These are phyloP conservation scores for Cercospora beticola DNA, from an alignment of 2,329 filamentous ascomycete species.

Conservation along the genomic window DNA sequence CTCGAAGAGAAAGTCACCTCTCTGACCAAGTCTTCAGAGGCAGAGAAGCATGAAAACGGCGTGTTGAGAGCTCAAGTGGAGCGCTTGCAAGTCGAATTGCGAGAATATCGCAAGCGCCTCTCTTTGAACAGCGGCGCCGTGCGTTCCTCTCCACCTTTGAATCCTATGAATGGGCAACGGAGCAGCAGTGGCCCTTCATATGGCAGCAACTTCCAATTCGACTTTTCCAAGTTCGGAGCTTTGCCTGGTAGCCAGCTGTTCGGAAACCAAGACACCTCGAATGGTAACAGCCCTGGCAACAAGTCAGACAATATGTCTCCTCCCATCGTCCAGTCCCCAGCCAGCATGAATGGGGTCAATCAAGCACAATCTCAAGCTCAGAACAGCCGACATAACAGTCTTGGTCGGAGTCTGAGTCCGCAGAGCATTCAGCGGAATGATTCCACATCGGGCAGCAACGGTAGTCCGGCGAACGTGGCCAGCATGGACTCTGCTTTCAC, in stretches of 20 bases:
- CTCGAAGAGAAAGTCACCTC: conserved; percentile 69
- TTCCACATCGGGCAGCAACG: conserved; percentile 32
- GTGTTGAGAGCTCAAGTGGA: conserved; percentile 84
- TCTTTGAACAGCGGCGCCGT: conserved; percentile 57
- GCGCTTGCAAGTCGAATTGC: conserved; percentile 77
- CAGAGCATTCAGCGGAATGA: conserved; percentile 19
- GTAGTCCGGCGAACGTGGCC: conserved; percentile 20
- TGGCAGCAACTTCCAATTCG: conserved; percentile 78
- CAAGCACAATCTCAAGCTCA: conserved; percentile 18
- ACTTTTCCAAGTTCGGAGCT: conserved; percentile 90
- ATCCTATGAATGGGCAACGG: conserved; percentile 32
- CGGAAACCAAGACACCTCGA: conserved; percentile 26
- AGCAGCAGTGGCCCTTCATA: conserved; percentile 35
- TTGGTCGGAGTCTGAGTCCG: conserved; percentile 41
- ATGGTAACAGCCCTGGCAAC: conserved; percentile 42
- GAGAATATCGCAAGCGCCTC: conserved; percentile 86
- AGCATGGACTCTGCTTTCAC: conserved; percentile 27
- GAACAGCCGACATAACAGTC: conserved; percentile 29
- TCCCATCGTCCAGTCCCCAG: conserved; percentile 28
- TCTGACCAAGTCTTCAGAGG: conserved; percentile 77
- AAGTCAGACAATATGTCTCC: conserved; percentile 30
- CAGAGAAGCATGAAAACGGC: conserved; percentile 80
- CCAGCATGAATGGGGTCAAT: conserved; percentile 11
- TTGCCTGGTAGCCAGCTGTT: conserved; percentile 59
- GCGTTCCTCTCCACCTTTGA: conserved; percentile 49